A percentile compares a stretch with the other conserved stretches of the same genome.
Evolutionary conservation across 352 stramenopile genomes (phyloP).

Genomic region (Globisporangium sylvaticum): DNA sequence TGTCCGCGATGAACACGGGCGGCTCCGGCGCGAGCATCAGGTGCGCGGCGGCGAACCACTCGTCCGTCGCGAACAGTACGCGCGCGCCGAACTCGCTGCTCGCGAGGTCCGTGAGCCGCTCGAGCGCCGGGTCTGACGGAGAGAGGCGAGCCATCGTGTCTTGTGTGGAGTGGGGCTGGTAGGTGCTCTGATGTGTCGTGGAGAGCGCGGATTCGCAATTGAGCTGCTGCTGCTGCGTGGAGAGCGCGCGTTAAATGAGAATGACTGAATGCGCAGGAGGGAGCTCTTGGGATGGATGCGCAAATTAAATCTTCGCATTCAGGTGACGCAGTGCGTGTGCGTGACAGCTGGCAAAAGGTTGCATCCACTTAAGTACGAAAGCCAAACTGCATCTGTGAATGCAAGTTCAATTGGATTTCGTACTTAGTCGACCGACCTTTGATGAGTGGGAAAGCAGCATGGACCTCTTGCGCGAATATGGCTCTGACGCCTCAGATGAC

Average conservation of each 20-base stretch:
- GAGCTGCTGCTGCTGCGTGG: neutral
- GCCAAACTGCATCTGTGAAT: neutral
- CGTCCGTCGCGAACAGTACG: constrained; percentile 91
- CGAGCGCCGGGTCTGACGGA: constrained; percentile 15
- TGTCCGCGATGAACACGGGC: constrained; percentile 88
- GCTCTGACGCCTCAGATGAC: constrained; percentile 7
- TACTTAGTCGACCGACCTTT: neutral
- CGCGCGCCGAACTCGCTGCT: constrained; percentile 48
- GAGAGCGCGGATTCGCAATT: constrained; percentile 1
- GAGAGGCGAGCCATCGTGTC: neutral
- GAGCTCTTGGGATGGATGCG: neutral
- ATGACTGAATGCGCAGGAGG: neutral
- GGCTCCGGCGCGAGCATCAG: constrained; percentile 67
- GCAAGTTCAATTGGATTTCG: neutral
- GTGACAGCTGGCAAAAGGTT: neutral
- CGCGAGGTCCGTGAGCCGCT: constrained; percentile 61
- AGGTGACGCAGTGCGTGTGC: neutral
- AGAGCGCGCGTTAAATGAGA: neutral
- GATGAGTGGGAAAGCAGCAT: constrained; percentile 3
- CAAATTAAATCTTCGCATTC: constrained; percentile 1
- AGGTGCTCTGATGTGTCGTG: neutral
- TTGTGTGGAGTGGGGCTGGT: neutral
- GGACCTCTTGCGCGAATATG: constrained; percentile 15
- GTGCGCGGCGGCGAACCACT: constrained; percentile 90
- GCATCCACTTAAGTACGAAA: neutral